Base-by-base conservation (phyloP, 306 rosid species). In the Psophocarpus tetragonolobus region DNA sequence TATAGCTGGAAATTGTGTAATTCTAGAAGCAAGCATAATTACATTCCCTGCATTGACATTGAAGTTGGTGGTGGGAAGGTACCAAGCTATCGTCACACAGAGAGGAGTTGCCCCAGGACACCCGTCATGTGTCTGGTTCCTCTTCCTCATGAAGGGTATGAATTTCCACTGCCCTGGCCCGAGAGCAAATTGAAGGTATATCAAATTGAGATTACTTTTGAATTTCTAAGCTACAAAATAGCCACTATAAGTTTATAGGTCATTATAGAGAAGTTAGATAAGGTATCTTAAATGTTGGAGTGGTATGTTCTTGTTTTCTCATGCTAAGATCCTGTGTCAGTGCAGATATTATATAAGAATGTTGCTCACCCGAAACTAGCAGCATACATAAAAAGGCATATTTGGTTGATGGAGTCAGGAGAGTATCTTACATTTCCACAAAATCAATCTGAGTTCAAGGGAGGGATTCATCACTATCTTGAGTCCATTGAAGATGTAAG, bases 311-410 rank as follows among this genome's bases (percentile, higher is more conserved):
- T 78, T 42, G 44, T 71, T 51, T 51, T 81, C 73, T 87, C 85
- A 70, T 78, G 80, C 80, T 70, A 73, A 65, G 26, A 36, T 68
- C 38, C 69, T 63, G 79, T 27, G 85, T 85, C 86, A 83, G 82
- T 89, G 91, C 88, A 92, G 99, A 85, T 95, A 86, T 72, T 88
- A 82, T 77, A 88, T 78, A 92, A 90, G 87, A 92, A 95, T 85
- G 97, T 95, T 61, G 97, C 93, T 35, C 99, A 95, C 86, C 97
- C 96, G 0, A 95, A 90, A 81, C 93, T 95, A 36, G 92, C 91
- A 32, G 86, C 96, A 17, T 95, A 88, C 71, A 78, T 95, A 27
- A 95, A 92, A 78, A 88, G 74, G 26, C 93, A 88, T 80, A 78
- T 47, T 75, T 95, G 99, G 99, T 62, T 92, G 89, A 51, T 82